Base-by-base conservation (phyloP, 1,284 basidiomycete species). In the Puccinia polysora region DNA sequence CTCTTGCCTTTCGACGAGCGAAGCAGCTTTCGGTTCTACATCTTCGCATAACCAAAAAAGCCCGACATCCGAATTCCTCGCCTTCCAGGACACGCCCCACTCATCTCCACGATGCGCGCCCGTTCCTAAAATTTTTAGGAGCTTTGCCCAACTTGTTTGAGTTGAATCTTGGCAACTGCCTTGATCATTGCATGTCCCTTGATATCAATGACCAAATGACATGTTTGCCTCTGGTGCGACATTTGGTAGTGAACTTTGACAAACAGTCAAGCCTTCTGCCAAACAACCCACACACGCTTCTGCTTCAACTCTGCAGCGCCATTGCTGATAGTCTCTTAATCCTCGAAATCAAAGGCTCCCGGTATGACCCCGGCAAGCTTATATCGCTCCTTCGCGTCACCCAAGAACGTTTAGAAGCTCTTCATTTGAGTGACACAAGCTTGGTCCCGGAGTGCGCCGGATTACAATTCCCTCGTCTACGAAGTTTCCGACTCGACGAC, bases 131-230 rank as follows among this genome's bases (percentile, higher is more conserved):
- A 20, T 36, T 25, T 36, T 40, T 67, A 30, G 38, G n/a, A 20
- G 32, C 65, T 18, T 40, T 67, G 32, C 65, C 65, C 20, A 67
- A 49, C 20, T 43, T 67, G 10, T 32, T 53, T 36, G 40, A 55
- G 15, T 34, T 67, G 23, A 23, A 67, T 47, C 28, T 67, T 5
- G 56, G 56, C 38, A 56, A 67, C 43, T 67, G 65, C n/a, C 43
- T 67, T 12, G 65, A 67, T 43, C 28, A 56, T 32, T 67, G 65
- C 43, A 30, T 40, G 20, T 25, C 53, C 14, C 34, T 67, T 4
- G n/a, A 7, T 34, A 40, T n/a, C 36, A 34, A 28, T 12, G 2
- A 4, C 23, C 0, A 28, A 28, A 32, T 45, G 14, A 40, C 34
- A 45, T 56, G 23, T 18, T 40, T 67, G 14, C 65, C 65, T 18